Percentiles rank a stretch among this genome's conserved stretches.
Conservation (phyloP, 1,139 yeast species). For the Insectozyma bohioensis region DNA sequence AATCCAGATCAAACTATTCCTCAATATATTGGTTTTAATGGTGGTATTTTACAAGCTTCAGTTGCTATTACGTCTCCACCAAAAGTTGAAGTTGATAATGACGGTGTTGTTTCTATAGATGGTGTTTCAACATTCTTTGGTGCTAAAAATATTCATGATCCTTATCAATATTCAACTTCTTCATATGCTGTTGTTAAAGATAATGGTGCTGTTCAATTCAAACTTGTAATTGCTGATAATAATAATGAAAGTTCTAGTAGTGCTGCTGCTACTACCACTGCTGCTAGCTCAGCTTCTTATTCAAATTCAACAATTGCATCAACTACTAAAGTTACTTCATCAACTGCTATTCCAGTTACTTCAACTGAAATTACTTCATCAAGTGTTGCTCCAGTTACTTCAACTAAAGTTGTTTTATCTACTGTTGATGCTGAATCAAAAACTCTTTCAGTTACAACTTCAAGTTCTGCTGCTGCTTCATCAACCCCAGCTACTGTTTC, state of each 20-base stretch:
- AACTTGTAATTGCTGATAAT: neutral
- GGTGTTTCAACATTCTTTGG: slow-evolving; percentile 37
- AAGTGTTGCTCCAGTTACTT: too few relatives aligned
- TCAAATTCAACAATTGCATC: slow-evolving; percentile 1
- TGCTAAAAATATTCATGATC: slow-evolving; percentile 41
- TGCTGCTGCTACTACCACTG: neutral
- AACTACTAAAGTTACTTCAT: neutral
- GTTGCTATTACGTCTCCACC: slow-evolving; percentile 14
- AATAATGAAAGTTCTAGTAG: neutral
- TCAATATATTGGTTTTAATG: slow-evolving; percentile 8
- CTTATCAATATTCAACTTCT: slow-evolving; percentile 36
- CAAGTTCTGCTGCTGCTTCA: slow-evolving; percentile 1
- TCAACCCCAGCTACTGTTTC: slow-evolving; percentile 3
- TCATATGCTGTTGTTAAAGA: slow-evolving; percentile 24
- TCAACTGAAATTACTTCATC: too few relatives aligned
- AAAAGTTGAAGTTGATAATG: slow-evolving; percentile 18
- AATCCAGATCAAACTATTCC: too few relatives aligned
- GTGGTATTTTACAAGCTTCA: slow-evolving; percentile 15
- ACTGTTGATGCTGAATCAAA: too few relatives aligned
- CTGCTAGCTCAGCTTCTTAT: slow-evolving; percentile 1
- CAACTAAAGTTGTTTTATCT: too few relatives aligned
- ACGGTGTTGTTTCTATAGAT: slow-evolving; percentile 26
- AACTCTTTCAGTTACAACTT: too few relatives aligned
- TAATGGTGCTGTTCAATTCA: slow-evolving; percentile 22
- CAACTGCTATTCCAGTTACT: neutral